These are phyloP conservation scores for Verticillium zaregamsianum DNA, from an alignment of 2,329 filamentous ascomycete genomes.

Conservation along the genomic window DNA sequence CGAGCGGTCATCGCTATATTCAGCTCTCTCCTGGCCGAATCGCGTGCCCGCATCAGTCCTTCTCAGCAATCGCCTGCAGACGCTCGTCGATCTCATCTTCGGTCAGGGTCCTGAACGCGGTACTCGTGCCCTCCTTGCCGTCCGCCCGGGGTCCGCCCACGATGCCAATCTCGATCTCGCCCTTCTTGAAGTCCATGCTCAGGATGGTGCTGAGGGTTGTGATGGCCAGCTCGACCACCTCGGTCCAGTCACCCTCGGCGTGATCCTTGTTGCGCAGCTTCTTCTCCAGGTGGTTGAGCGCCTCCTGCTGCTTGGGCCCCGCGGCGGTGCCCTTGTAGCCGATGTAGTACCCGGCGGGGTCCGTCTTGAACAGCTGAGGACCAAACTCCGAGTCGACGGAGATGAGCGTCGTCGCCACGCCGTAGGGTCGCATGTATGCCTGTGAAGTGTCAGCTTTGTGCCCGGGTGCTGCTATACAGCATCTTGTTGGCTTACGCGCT, in stretches of 20 bases:
- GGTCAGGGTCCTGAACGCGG: constrained; percentile 80
- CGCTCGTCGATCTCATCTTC: constrained; percentile 98
- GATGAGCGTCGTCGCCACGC: constrained; percentile 92
- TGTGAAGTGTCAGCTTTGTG: constrained; percentile 23
- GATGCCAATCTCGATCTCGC: constrained; percentile 95
- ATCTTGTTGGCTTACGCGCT: constrained; percentile 59
- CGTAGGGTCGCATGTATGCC: constrained; percentile 97
- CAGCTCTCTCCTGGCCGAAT: constrained; percentile 2
- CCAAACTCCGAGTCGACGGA: constrained; percentile 89
- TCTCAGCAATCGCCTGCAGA: constrained; percentile 96
- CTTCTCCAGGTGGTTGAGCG: constrained; percentile 97
- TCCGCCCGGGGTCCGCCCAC: constrained; percentile 83
- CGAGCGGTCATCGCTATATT: not conserved
- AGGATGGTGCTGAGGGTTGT: constrained; percentile 92
- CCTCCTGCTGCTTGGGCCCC: constrained; percentile 97
- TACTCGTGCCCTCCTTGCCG: constrained; percentile 76
- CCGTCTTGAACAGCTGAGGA: constrained; percentile 96
- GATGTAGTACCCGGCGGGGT: constrained; percentile 95
- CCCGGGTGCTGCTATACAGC: constrained; percentile 6
- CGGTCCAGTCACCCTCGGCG: constrained; percentile 90
- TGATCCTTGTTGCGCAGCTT: constrained; percentile 99
- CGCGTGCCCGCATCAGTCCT: constrained; percentile 64
- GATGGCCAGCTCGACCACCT: constrained; percentile 96
- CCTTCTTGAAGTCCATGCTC: constrained; percentile 99
- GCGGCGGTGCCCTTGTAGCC: constrained; percentile 98